These are phyloP conservation scores for Russula sp. DNA, from an alignment of 768 basidiomycete species.

Conservation along the genomic window DNA sequence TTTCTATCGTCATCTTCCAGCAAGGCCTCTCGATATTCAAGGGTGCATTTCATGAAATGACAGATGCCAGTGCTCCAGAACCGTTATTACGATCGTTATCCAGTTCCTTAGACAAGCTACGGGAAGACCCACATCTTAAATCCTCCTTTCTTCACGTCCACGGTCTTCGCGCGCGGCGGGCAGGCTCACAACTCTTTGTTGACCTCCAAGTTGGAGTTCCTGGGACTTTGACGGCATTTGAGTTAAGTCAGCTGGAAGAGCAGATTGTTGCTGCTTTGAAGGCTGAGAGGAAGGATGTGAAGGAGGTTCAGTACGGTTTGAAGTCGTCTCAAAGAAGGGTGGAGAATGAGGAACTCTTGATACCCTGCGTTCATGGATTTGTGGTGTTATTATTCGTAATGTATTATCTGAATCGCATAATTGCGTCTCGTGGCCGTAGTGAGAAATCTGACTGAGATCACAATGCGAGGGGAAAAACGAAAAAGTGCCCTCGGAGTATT, in stretches of 20 bases:
- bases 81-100: conserved; percentile 56
- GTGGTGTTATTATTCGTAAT: background rate
- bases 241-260: conserved; percentile 58
- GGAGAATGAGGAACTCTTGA: background rate
- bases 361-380: background rate
- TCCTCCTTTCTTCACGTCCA: conserved; percentile 42
- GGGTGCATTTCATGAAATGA: conserved; percentile 75
- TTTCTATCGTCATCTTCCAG: conserved; percentile 84
- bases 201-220: conserved; percentile 78
- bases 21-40: conserved; percentile 68
- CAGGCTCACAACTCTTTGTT: conserved; percentile 79
- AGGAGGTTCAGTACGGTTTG: conserved; percentile 50
- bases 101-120: conserved; percentile 40
- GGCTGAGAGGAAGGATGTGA: conserved; percentile 58
- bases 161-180: conserved; percentile 67
- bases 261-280: conserved; percentile 56
- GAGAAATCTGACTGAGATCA: no score
- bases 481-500: no score
- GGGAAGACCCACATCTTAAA: background rate
- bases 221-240: conserved; percentile 51
- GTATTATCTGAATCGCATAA: background rate
- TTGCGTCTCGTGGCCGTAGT: background rate
- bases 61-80: conserved; percentile 68
- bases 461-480: no score
- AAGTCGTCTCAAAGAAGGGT: background rate